Evolutionary conservation across 306 rosid genomes (phyloP).

Genomic region (Hippophae gyantsensis): DNA sequence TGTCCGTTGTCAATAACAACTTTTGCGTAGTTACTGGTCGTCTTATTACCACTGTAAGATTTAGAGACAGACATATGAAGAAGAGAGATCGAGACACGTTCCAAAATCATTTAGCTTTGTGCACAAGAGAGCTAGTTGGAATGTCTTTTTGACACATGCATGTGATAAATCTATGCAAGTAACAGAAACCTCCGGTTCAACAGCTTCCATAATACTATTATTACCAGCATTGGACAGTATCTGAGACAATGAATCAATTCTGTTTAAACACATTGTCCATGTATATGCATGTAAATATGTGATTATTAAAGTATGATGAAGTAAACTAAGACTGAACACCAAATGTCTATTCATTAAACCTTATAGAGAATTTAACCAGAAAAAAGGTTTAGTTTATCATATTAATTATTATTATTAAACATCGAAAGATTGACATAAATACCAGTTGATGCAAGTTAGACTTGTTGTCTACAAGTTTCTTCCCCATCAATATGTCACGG

Average conservation of each 20-base stretch:
- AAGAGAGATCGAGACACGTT: conserved; percentile 57
- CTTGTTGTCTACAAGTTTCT: conserved; percentile 80
- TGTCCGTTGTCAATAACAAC: too few species aligned
- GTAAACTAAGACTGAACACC: too few species aligned
- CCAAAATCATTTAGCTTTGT: conserved; percentile 37
- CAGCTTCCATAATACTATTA: conserved; percentile 79
- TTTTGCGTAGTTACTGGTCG: too few species aligned
- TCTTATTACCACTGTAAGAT: not conserved
- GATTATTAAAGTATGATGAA: too few species aligned
- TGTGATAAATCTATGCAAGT: conserved; percentile 64
- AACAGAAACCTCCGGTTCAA: conserved; percentile 67
- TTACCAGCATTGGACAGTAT: conserved; percentile 68
- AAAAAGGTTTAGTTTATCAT: not conserved
- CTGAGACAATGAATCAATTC: conserved; percentile 19
- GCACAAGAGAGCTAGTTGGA: conserved; percentile 82
- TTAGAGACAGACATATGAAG: conserved; percentile 44
- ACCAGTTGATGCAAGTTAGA: conserved; percentile 88
- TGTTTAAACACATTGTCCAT: not conserved
- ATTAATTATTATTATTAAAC: too few species aligned
- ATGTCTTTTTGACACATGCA: conserved; percentile 61
- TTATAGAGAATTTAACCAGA: too few species aligned
- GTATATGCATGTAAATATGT: too few species aligned
- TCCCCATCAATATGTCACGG: conserved; percentile 85
- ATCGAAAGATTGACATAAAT: not conserved
- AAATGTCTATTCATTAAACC: too few species aligned